Base-by-base conservation (phyloP, 148 eudicot genomes). In the Amaranthus hypochondriacus region DNA sequence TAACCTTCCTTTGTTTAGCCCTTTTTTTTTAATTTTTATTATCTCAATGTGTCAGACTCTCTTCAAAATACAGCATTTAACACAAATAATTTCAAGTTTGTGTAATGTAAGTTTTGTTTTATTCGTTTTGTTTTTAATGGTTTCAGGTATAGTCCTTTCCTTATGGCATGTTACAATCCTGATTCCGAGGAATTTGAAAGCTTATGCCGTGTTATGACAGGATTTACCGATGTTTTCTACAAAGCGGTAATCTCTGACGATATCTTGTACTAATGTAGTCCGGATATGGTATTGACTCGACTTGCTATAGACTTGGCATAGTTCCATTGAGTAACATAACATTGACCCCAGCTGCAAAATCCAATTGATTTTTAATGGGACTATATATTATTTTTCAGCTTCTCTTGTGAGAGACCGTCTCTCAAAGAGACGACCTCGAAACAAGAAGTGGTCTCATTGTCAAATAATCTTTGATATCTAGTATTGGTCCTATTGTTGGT, bases 121-220 rank as follows among this genome's bases (percentile, higher is more conserved):
- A 21, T n/a, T 9, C 46, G 13, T 13, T 78, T 9, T 50, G 13
- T 13, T 78, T 71, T 57, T 42, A 7, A n/a, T 57, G 58, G 39
- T 81, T 85, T 74, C 76, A 96, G 99, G 99, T 90, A 86, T 75
- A 96, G 99, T 78, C 99, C 99, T 58, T 96, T 96, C 82, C 97
- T 96, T 48, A 73, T 96, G 99, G 99, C 94, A 69, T 96, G 99
- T 83, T 90, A 92, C 71, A 90, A 96, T 72, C 96, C 99, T 56
- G 97, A 90, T 74, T 79, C 88, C 5, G 96, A 96, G 84, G 97
- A 96, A 81, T 96, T 72, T 78, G 96, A 96, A 78, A 92, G 97
- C 63, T 92, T 92, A 48, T 96, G 97, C 75, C 99, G 99, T 58
- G 99, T 90, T n/a, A 96, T 96, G 94, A 86, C 99, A 62, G 99